phyloP scores from a whole-genome alignment of 2,329 filamentous ascomycete genomes.

The Blastomyces gilchristii region DNA sequence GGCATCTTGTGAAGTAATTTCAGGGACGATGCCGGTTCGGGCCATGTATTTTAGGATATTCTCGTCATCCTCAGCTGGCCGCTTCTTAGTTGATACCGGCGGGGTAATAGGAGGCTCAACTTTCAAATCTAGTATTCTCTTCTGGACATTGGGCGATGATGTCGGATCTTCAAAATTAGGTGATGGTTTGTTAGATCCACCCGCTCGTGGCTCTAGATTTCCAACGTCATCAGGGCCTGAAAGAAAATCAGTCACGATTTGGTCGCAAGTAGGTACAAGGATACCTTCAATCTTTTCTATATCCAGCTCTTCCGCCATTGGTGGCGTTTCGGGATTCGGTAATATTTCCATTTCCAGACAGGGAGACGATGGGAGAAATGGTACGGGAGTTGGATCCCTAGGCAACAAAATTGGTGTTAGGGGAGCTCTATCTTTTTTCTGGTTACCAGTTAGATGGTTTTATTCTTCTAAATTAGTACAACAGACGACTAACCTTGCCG shows the following conservation, averaged over 20 bases:
- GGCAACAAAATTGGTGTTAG: slow-evolving; percentile 42
- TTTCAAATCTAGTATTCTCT: slow-evolving; percentile 29
- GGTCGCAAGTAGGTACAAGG: neutral
- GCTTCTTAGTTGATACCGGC: slow-evolving; percentile 19
- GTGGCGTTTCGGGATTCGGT: slow-evolving; percentile 28
- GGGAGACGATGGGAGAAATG: slow-evolving; percentile 33
- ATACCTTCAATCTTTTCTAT: slow-evolving; percentile 24
- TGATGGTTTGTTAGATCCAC: neutral
- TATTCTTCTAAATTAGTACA: neutral
- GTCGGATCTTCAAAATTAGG: neutral
- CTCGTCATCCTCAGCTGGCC: slow-evolving; percentile 5
- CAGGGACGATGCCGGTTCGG: slow-evolving; percentile 20
- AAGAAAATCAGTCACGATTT: neutral
- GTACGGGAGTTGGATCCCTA: slow-evolving; percentile 31
- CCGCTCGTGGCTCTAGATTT: slow-evolving; percentile 10
- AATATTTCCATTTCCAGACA: slow-evolving; percentile 28
- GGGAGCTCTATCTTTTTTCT: slow-evolving; percentile 24
- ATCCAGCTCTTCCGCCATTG: slow-evolving; percentile 23
- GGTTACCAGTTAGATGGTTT: neutral
- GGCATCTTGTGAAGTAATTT: slow-evolving; percentile 29
- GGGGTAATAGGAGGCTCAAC: slow-evolving; percentile 41
- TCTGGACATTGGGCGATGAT: neutral
- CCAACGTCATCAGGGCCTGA: neutral
- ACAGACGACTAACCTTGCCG: slow-evolving; percentile 4
- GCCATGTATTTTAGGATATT: slow-evolving; percentile 6